Conservation (phyloP, 768 basidiomycete species). For the Daedalea quercina region DNA sequence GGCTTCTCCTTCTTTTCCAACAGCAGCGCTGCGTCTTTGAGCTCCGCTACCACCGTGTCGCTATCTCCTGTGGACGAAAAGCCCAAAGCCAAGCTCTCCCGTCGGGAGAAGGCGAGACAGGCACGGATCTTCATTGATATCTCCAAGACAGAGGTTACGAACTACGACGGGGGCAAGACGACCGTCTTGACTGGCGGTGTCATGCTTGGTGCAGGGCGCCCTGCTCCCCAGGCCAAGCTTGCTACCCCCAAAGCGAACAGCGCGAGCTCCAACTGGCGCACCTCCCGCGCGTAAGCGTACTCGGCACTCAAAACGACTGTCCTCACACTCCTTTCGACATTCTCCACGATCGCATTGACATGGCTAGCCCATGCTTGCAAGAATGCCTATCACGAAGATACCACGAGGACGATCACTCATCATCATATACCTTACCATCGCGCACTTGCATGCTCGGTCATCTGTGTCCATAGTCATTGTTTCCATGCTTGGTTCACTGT, state of each 20-base stretch:
- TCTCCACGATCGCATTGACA: slow-evolving; percentile 16
- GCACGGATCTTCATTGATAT: slow-evolving; percentile 69
- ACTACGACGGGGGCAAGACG: slow-evolving; percentile 84
- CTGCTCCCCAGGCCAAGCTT: slow-evolving; percentile 26
- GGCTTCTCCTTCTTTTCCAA: slow-evolving; percentile 64
- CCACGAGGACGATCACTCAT: slow-evolving; percentile 11
- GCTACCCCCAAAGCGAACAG: slow-evolving; percentile 19
- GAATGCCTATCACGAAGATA: slow-evolving; percentile 14
- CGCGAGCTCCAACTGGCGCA: slow-evolving; percentile 46
- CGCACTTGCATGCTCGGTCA: slow-evolving; percentile 8
- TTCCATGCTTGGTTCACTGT: slow-evolving; percentile 18
- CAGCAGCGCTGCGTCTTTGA: slow-evolving; percentile 38
- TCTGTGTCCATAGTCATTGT: slow-evolving; percentile 10
- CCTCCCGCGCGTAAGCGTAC: slow-evolving; percentile 37
- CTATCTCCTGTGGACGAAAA: slow-evolving; percentile 24
- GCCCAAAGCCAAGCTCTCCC: slow-evolving; percentile 43
- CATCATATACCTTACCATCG: slow-evolving; percentile 6
- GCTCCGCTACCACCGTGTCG: slow-evolving; percentile 34
- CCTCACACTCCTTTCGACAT: slow-evolving; percentile 10
- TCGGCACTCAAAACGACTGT: not conserved
- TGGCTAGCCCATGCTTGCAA: slow-evolving; percentile 10
- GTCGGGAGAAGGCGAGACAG: slow-evolving; percentile 63
- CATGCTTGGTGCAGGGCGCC: slow-evolving; percentile 47
- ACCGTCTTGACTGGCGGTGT: slow-evolving; percentile 84
- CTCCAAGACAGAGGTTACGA: slow-evolving; percentile 72